Base-by-base conservation (phyloP, 495 filamentous ascomycete genomes). In the Penicillium coprophilum region DNA sequence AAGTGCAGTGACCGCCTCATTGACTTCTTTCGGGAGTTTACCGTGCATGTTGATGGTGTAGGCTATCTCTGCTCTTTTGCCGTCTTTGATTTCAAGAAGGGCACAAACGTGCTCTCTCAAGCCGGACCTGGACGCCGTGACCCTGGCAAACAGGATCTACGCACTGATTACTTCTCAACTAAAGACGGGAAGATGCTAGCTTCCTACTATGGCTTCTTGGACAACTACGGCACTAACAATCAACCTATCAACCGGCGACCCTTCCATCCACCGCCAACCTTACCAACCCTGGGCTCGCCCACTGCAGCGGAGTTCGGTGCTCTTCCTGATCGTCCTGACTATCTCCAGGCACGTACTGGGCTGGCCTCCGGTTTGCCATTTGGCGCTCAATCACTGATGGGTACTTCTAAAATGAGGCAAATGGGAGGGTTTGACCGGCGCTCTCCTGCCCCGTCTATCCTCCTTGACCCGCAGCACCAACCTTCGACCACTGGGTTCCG, bases 131-230 rank as follows among this genome's bases (percentile, higher is more conserved):
- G 59, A n/a, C 72, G 65, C n/a, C 65, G 50, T 43, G 61, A 63
- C 21, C 57, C 64, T 7, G 54, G 62, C 13, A 61, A 62, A 52
- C 77, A 71, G 54, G 92, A 90, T 65, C 81, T 89, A 8, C 85
- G 93, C 4, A 89, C 92, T 27, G 92, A 97, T 59, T 97, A 97
- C 70, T 97, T 92, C 65, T 85, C 90, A 3, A 89, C 91, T 47
- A 97, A 96, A 65, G 90, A 97, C 63, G 90, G 90, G 58, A 98
- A 98, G 79, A 96, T 98, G 92, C 83, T 93, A 21, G 90, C 90
- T 17, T 97, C 94, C 1, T 92, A 96, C 65, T 89, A 92, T 60
- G 89, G 91, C 6, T 98, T 98, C 67, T 74, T 97, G 50, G 90
- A 96, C 69, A 88, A 95, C 54, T 98, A 98, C 70, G 85, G 82